Evolutionary conservation across 805 yeast genomes (phyloP).

Genomic region (Yamadazyma akitaensis): DNA sequence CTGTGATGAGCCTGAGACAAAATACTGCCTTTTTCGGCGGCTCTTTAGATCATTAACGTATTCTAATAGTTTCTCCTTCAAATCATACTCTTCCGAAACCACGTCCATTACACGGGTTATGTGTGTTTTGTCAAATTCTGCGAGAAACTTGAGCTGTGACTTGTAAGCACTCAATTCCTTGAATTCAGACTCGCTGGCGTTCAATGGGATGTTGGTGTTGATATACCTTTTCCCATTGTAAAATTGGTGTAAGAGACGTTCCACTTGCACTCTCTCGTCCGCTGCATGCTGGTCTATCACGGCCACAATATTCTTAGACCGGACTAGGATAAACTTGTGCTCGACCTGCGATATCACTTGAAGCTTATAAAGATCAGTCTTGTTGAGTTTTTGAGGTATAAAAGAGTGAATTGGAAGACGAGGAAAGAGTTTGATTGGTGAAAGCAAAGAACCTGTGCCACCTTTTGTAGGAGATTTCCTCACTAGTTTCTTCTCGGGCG

Average conservation of each 20-base stretch:
- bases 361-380: constrained; percentile 15
- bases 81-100: background rate
- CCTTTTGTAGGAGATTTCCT: background rate
- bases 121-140: background rate
- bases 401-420: background rate
- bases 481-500: background rate
- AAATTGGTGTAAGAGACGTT: constrained; percentile 40
- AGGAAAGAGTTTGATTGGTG: constrained; percentile 1
- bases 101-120: background rate
- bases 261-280: constrained; percentile 71
- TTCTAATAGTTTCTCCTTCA: background rate
- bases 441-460: background rate
- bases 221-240: constrained; percentile 14
- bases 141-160: background rate
- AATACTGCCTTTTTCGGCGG: background rate
- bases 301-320: constrained; percentile 25
- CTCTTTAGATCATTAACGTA: background rate
- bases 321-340: constrained; percentile 57
- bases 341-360: constrained; percentile 47
- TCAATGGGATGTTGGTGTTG: background rate
- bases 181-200: background rate
- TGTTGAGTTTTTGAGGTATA: constrained; percentile 12
- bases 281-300: constrained; percentile 82
- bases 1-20: background rate
- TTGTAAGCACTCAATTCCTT: background rate